Evolutionary conservation across 306 rosid genomes (phyloP).

Genomic region (Pterocarpus santalinus): DNA sequence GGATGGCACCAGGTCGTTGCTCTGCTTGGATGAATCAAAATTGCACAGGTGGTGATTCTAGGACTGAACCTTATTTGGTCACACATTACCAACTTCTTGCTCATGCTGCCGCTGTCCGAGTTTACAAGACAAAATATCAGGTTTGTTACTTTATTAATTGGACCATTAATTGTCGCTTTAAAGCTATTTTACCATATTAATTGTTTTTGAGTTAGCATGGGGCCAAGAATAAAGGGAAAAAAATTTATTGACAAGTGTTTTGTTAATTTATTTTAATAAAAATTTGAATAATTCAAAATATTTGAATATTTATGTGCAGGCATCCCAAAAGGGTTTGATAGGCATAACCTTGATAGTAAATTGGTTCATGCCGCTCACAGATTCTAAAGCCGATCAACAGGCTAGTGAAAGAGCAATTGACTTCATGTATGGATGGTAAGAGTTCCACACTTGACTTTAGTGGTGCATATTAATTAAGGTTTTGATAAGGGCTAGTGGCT

Average conservation of each 20-base stretch:
- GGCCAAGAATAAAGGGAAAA: neutral
- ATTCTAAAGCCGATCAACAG: constrained; percentile 25
- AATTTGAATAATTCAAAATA: neutral
- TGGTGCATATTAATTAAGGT: too few relatives aligned
- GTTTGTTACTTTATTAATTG: neutral
- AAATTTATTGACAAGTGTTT: neutral
- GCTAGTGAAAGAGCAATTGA: constrained; percentile 58
- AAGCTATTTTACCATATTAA: neutral
- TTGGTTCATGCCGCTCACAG: constrained; percentile 52
- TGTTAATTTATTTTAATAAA: neutral
- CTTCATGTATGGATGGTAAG: constrained; percentile 65
- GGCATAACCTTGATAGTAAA: constrained; percentile 56
- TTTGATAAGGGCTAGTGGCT: too few relatives aligned
- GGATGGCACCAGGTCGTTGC: constrained; percentile 49
- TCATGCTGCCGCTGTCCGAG: constrained; percentile 39
- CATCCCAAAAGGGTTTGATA: constrained; percentile 58
- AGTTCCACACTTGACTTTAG: too few relatives aligned
- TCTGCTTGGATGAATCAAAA: constrained; percentile 42
- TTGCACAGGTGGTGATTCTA: constrained; percentile 46
- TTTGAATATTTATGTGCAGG: constrained; percentile 39
- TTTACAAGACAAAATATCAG: constrained; percentile 44
- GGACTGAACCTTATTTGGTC: constrained; percentile 37
- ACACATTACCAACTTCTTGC: constrained; percentile 45
- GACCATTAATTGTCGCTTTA: neutral
- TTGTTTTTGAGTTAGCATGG: neutral